A percentile compares a stretch with the other conserved stretches of the same genome.
Conservation (phyloP, 306 rosid genomes). For the Cucurbita ficifolia region DNA sequence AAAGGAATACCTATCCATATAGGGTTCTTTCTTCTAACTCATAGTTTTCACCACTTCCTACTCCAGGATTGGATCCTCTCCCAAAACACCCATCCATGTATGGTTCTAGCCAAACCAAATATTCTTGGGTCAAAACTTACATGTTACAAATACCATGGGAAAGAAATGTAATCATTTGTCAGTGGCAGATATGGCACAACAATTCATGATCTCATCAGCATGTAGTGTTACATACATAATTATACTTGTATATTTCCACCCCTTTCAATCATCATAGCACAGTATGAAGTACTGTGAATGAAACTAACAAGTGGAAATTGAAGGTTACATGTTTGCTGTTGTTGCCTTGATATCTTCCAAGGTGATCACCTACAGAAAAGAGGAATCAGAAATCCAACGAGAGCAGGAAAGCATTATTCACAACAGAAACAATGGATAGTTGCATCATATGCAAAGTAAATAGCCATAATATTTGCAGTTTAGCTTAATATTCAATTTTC, state of each 20-base stretch:
- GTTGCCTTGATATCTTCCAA: constrained; percentile 75
- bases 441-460: not conserved
- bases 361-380: constrained; percentile 43
- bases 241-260: not conserved
- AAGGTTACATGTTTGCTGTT: constrained; percentile 55
- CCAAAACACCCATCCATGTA: not conserved
- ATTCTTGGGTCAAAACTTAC: not conserved
- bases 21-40: not conserved
- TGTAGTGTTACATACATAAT: not conserved
- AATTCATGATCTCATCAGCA: not conserved
- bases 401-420: not conserved
- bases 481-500: not conserved
- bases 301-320: not conserved
- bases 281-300: not conserved
- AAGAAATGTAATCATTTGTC: not conserved
- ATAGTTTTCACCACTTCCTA: not conserved
- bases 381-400: not conserved
- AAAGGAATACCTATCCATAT: not conserved
- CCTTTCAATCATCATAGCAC: not conserved
- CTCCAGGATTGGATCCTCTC: not conserved
- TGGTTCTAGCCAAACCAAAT: not conserved
- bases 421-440: not conserved
- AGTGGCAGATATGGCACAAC: not conserved
- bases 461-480: not conserved
- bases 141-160: not conserved